phyloP scores from a whole-genome alignment of 2,329 filamentous ascomycete species.

The Ophiostoma sp. region DNA sequence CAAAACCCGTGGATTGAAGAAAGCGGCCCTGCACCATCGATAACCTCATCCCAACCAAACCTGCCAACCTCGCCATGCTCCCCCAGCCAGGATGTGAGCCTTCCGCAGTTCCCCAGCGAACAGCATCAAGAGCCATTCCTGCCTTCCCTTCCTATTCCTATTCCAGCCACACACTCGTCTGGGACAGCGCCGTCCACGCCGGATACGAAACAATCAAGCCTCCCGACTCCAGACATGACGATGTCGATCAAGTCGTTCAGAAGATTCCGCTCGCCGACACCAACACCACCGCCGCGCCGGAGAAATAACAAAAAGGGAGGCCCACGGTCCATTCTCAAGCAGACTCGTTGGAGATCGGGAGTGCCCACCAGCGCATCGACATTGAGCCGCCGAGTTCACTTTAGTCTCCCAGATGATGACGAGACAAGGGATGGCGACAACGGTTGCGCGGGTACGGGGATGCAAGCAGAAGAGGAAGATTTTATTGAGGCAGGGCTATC shows the following conservation, averaged over 20 bases:
- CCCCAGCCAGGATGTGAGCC: constrained; percentile 1
- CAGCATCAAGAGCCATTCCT: background rate
- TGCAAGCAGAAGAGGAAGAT: constrained; percentile 18
- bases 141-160: background rate
- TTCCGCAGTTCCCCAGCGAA: background rate
- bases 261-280: constrained; percentile 48
- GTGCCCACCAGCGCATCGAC: background rate
- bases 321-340: constrained; percentile 22
- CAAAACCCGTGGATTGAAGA: constrained; percentile 24
- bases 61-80: constrained; percentile 20
- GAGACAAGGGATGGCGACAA: no score
- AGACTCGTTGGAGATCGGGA: constrained; percentile 22
- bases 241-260: constrained; percentile 49
- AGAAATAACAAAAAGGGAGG: constrained; percentile 1
- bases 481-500: constrained; percentile 22
- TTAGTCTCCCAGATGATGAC: constrained; percentile 27
- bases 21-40: background rate
- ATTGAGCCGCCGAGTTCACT: constrained; percentile 33
- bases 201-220: constrained; percentile 30
- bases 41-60: constrained; percentile 11
- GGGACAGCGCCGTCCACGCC: constrained; percentile 30
- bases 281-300: constrained; percentile 33
- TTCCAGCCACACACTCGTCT: constrained; percentile 12
- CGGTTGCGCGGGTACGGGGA: no score
- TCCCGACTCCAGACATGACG: constrained; percentile 43